Conservation (phyloP, 2,329 filamentous ascomycete species). For the Xylaria digitata region DNA sequence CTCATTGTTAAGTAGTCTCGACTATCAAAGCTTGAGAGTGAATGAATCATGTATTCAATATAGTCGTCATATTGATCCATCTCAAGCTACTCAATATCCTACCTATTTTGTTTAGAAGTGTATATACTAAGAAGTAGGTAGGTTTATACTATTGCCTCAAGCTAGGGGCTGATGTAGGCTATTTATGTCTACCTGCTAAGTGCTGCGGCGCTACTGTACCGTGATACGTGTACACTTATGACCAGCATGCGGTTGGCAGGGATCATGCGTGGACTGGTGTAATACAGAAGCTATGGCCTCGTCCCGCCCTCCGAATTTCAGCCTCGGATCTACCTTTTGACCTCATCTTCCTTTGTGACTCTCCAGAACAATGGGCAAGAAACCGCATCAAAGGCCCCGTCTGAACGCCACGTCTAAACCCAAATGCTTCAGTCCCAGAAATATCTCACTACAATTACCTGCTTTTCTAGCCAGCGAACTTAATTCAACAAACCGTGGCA, state of each 20-base stretch:
- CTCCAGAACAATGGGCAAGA: slow-evolving; percentile 42
- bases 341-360: slow-evolving; percentile 39
- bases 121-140: no score
- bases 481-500: slow-evolving; percentile 3
- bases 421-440: slow-evolving; percentile 8
- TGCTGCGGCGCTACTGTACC: no score
- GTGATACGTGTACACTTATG: not conserved
- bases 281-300: slow-evolving; percentile 17
- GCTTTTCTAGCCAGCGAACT: slow-evolving; percentile 4
- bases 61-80: no score
- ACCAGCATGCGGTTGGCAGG: slow-evolving; percentile 4
- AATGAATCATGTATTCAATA: no score
- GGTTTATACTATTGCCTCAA: no score
- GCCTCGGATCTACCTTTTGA: slow-evolving; percentile 41
- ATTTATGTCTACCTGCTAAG: no score
- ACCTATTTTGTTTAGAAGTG: no score
- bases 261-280: not conserved
- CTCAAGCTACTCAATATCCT: no score
- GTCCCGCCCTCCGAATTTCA: slow-evolving; percentile 39
- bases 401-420: slow-evolving; percentile 28
- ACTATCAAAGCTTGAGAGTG: no score
- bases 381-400: slow-evolving; percentile 29
- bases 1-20: no score
- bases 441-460: not conserved
- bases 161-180: no score